Base-by-base conservation (phyloP, 306 rosid species). In the Cucumis cinereus region DNA sequence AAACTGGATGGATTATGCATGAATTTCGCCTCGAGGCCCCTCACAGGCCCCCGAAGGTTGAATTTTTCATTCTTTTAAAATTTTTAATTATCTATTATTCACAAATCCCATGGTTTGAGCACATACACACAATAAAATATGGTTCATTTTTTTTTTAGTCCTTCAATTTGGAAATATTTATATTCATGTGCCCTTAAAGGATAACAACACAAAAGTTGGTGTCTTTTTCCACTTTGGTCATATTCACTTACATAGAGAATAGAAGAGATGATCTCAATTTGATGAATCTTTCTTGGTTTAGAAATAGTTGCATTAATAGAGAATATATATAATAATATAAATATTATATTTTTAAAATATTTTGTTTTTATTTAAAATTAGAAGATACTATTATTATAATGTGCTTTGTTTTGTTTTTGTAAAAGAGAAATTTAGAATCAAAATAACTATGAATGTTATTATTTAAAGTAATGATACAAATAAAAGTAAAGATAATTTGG, bases 1-100 rank as follows among this genome's bases (percentile, higher is more conserved):
- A 94, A 84, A 85, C 95, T 0, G 95, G 97, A 35, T 94, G 98
- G 98, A 94, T 94, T 73, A 95, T 95, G 99, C 99, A 95, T 45
- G 99, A 95, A 86, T 95, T 92, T 83, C 89, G 99, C 6, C 79
- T 95, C 75, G 99, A 95, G 89, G 89, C 99, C 84, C 98, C 97
- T 84, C 98, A 95, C 74, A 83, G 87, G 93, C 98, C 96, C 47
- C 99, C 99, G 23, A 95, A 94, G 99, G 99, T 94, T 57, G 2
- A 17, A 68, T 38, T 55, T 43, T 77, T 33, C 28, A 6, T 36
- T 26, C 23, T 45, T 47, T 45, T 45, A 40, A 35, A 35, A 35
- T 5, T 41, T 41, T 41, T 12, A 12, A 45, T 45, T 45, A 45
- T 58, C 24, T 11, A 10, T 12, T 15, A 22, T 14, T 76, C 50